Percentiles rank a stretch among this genome's conserved stretches.
phyloP scores from a whole-genome alignment of 225 moss, liverwort and hornwort genomes.

The Straminergon stramineum region DNA sequence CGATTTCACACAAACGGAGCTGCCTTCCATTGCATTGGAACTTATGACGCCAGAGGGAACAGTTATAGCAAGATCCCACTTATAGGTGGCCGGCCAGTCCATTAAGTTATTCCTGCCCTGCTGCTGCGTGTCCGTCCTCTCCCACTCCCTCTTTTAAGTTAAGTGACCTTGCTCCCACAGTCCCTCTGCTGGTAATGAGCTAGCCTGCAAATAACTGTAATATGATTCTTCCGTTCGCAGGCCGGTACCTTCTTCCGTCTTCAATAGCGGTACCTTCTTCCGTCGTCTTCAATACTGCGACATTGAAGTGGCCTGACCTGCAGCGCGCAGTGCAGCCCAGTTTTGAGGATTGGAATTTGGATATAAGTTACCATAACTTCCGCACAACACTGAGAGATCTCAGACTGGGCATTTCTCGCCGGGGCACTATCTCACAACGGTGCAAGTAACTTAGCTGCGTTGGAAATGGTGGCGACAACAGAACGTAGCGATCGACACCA shows the following conservation, averaged over 20 bases:
- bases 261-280: background rate
- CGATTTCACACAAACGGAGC: background rate
- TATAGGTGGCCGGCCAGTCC: background rate
- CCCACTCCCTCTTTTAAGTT: background rate
- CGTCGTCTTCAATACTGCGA: background rate
- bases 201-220: background rate
- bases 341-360: background rate
- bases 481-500: background rate
- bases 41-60: background rate
- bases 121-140: background rate
- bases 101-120: background rate
- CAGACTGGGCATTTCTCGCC: background rate
- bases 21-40: background rate
- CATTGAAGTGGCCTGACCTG: background rate
- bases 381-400: background rate
- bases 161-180: background rate
- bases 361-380: too few relatives aligned
- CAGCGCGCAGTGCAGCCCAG: too few relatives aligned
- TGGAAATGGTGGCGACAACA: background rate
- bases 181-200: background rate
- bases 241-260: background rate
- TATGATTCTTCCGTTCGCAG: background rate
- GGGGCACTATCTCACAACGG: background rate
- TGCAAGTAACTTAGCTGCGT: background rate
- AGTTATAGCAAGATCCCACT: constrained; percentile 7